Evolutionary conservation across 768 basidiomycete genomes (phyloP), one percentile per base, ranked within the genome.

Genomic region (Psilocybe sp.): DNA sequence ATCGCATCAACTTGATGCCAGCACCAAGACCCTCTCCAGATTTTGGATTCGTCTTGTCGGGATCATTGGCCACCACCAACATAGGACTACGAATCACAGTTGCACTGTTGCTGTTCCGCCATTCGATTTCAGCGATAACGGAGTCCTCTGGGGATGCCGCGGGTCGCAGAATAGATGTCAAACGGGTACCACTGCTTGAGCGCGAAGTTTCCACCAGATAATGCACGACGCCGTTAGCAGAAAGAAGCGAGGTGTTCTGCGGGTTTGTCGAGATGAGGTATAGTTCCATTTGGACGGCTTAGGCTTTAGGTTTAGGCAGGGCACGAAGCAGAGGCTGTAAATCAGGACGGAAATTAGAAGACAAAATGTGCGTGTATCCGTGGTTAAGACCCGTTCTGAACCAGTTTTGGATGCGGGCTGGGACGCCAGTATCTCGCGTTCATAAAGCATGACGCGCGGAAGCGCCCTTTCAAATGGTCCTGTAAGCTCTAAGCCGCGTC

Each of bases 221-320:
- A 53, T 78, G 76, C 15, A 73, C 69, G 35, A 73, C 70, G 20
- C 80, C 79, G 55, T 77, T 77, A 16, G 73, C 61, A 12, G 79
- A 79, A 20, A 81, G 68, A 40, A 82, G 65, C 12, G 71, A 68
- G 7, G 77, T 77, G 47, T 72, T 69, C 54, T 75, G 69, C 7
- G 77, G 77, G 52, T 80, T 72, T 60, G 80, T 76, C 23, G 74
- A 76, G 14, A 75, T 62, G 43, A 82, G 72, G 60, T 77, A 80
- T 13, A 81, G 66, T 47, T 80, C 75, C 79, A 82, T 80, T 38
- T 35, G 38, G 15, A 20, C 15, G 46, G 16, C 38, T 33, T 44
- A 36, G 41, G 32, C 19, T 19, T 31, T 15, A 32, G 35, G 16
- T 11, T 23, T 16, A 18, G 20, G 18, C 20, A 19, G 34, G 12